phyloP scores from a whole-genome alignment of 139 green algal genomes.

The Chloropicon primus region DNA sequence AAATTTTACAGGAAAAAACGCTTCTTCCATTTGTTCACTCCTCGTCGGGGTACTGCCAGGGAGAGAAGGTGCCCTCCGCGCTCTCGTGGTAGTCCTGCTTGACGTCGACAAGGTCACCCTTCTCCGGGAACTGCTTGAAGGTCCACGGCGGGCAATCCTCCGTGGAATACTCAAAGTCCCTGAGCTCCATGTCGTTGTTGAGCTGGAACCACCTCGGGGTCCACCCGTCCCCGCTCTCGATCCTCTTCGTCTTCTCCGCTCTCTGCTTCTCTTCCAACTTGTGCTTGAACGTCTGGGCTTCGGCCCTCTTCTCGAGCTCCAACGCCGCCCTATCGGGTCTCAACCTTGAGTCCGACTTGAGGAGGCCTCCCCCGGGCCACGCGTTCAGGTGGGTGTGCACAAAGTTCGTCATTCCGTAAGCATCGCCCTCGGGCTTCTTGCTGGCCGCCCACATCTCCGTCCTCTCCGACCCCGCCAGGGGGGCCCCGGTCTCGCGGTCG shows the following conservation, averaged over 20 bases:
- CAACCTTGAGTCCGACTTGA: slow-evolving; percentile 63
- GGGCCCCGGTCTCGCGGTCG: slow-evolving; percentile 45
- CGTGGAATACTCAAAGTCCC: not conserved
- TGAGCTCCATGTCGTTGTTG: not conserved
- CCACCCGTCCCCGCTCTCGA: not conserved
- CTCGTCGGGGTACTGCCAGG: slow-evolving; percentile 3
- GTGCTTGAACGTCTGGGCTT: slow-evolving; percentile 18
- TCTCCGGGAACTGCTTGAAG: not conserved
- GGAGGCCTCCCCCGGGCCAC: slow-evolving; percentile 31
- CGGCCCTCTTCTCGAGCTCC: slow-evolving; percentile 23
- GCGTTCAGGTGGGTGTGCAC: slow-evolving; percentile 60
- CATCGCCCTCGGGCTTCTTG: slow-evolving; percentile 59
- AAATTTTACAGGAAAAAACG: not conserved
- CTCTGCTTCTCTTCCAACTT: slow-evolving; percentile 4
- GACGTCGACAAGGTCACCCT: not conserved
- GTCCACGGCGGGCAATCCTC: not conserved
- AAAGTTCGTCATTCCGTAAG: slow-evolving; percentile 83
- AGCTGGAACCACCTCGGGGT: slow-evolving; percentile 1
- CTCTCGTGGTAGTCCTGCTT: not conserved
- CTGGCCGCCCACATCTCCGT: slow-evolving; percentile 54
- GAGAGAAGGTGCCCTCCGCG: not conserved
- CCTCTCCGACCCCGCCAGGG: slow-evolving; percentile 25
- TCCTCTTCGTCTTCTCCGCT: not conserved
- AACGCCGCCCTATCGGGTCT: slow-evolving; percentile 42
- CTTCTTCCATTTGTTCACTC: not conserved